Percentiles rank a stretch among this genome's conserved stretches.
phyloP scores from a whole-genome alignment of 495 filamentous ascomycete genomes.

The Bacidia gigantensis region DNA sequence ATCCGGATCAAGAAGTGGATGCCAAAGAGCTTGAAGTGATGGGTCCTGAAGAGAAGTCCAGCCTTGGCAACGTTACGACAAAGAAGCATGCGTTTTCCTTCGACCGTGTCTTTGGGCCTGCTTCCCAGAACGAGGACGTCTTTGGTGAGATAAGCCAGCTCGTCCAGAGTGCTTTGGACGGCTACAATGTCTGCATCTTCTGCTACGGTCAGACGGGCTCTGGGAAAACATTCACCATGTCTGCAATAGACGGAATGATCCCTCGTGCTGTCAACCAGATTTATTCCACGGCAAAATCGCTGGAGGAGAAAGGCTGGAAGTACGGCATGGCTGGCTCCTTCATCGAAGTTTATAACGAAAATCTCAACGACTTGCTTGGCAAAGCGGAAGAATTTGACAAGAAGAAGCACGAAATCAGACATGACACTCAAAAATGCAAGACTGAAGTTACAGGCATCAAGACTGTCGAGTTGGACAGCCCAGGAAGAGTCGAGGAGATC shows the following conservation, averaged over 20 bases:
- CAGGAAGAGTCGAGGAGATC: constrained; percentile 63
- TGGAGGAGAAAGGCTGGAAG: constrained; percentile 84
- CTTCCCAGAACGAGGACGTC: constrained; percentile 65
- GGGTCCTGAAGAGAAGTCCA: constrained; percentile 72
- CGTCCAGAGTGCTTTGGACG: constrained; percentile 89
- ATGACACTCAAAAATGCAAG: constrained; percentile 67
- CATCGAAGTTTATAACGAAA: constrained; percentile 98
- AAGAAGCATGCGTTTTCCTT: constrained; percentile 80
- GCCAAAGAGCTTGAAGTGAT: constrained; percentile 73
- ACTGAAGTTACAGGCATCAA: constrained; percentile 76
- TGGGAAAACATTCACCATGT: constrained; percentile 96
- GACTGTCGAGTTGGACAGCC: constrained; percentile 62
- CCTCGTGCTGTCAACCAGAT: constrained; percentile 86
- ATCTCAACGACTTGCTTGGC: constrained; percentile 82
- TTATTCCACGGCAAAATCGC: constrained; percentile 64
- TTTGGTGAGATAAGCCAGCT: constrained; percentile 97
- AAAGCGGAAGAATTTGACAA: constrained; percentile 61
- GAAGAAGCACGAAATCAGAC: constrained; percentile 84
- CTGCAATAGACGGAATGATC: constrained; percentile 86
- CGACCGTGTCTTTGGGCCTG: constrained; percentile 80
- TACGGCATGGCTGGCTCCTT: constrained; percentile 93
- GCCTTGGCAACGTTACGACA: constrained; percentile 57
- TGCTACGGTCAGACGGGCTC: constrained; percentile 97
- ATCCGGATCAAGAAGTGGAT: constrained; percentile 62
- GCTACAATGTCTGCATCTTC: constrained; percentile 98